Percentiles rank a stretch among this genome's conserved stretches.
Evolutionary conservation across 805 yeast species (phyloP).

Genomic region (Kluyveromyces lactis): DNA sequence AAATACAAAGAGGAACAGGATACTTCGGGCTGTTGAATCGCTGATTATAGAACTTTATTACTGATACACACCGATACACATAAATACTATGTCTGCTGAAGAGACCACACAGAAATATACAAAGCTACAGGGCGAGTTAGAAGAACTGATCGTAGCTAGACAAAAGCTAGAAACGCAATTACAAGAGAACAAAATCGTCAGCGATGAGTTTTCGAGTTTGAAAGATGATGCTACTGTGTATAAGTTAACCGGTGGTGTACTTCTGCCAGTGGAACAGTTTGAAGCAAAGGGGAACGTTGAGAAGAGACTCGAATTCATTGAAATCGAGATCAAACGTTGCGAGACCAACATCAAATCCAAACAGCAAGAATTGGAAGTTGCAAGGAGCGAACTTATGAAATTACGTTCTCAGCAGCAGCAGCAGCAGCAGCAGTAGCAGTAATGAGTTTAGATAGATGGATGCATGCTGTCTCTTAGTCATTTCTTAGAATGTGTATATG

Average conservation of each 20-base stretch:
- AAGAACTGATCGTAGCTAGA: constrained; percentile 57
- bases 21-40: too few species aligned
- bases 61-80: too few species aligned
- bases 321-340: constrained; percentile 66
- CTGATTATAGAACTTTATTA: too few species aligned
- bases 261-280: constrained; percentile 75
- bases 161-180: constrained; percentile 87
- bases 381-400: constrained; percentile 47
- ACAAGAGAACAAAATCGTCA: constrained; percentile 89
- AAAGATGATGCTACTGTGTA: constrained; percentile 69
- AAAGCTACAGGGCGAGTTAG: constrained; percentile 38
- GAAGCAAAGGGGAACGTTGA: constrained; percentile 82
- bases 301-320: constrained; percentile 84
- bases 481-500: not conserved
- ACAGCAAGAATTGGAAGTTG: constrained; percentile 47
- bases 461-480: too few species aligned
- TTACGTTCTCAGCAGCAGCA: constrained; percentile 30
- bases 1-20: too few species aligned
- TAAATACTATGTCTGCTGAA: constrained; percentile 1
- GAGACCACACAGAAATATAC: constrained; percentile 26
- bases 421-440: too few species aligned
- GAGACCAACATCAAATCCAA: constrained; percentile 58
- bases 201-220: constrained; percentile 63
- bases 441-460: too few species aligned
- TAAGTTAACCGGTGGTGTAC: constrained; percentile 86